Base-by-base conservation (phyloP, 306 rosid genomes). In the Pterocarpus macrocarpus region DNA sequence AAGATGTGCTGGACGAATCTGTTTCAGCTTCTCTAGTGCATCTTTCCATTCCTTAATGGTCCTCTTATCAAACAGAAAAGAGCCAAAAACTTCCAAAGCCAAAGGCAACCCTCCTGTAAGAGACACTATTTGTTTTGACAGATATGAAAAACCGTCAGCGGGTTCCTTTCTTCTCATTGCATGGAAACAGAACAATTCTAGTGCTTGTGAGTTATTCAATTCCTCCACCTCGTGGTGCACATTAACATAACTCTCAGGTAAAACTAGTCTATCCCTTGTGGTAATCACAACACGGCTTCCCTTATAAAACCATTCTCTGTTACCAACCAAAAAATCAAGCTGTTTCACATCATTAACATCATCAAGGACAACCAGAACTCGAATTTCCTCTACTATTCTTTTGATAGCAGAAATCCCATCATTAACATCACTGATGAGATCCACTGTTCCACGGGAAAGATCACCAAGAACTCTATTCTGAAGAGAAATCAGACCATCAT, bases 11-110 rank as follows among this genome's bases (percentile, higher is more conserved):
- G 88, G 86, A 5, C 86, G 88, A 80, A 82, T 84, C 17, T 16
- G 17, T 16, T 58, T 78, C 81, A 89, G 58, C 70, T 91, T 89
- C 47, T 38, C 43, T 22, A 84, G 11, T n/a, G 85, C 86, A 64
- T 76, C 90, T 12, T 38, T 6, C 95, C 95, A 89, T 72, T 82
- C 87, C 58, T 34, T 63, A 4, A 28, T 1, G 3, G 44, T 87
- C 73, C 88, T 87, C 73, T 75, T 87, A 38, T 72, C 85, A 13
- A 80, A 86, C 36, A 89, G 64, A 55, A 62, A 53, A 4, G 91
- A 89, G 7, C 92, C 95, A 62, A 89, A 84, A 9, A 89, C 87
- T 80, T 91, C 91, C 68, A 91, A 10, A 22, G 95, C 92, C 83
- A 91, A 57, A 6, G 95, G 95, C 30, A 91, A 38, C 11, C 88